A percentile compares a stretch with the other conserved stretches of the same genome.
Evolutionary conservation across 2,329 filamentous ascomycete species (phyloP).

Genomic region (Fusarium sp.): DNA sequence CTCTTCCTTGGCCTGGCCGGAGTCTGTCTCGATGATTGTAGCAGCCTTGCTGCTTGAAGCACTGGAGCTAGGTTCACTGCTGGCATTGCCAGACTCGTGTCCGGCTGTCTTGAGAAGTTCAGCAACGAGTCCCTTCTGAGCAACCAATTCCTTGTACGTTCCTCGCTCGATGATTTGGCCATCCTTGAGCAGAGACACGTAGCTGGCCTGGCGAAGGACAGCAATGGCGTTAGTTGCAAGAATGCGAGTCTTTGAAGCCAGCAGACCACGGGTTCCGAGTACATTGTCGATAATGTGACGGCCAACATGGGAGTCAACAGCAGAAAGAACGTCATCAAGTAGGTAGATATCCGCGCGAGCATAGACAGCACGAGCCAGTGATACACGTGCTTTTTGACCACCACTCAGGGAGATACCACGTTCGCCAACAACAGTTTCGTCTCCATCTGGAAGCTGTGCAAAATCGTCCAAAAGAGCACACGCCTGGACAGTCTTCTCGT

Average conservation of each 20-base stretch:
- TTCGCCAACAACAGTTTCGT: slow-evolving; percentile 96
- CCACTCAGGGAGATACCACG: slow-evolving; percentile 95
- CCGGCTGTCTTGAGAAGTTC: slow-evolving; percentile 83
- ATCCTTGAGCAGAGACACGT: slow-evolving; percentile 85
- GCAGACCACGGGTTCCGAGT: slow-evolving; percentile 83
- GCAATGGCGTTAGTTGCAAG: slow-evolving; percentile 95
- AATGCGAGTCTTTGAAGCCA: slow-evolving; percentile 88
- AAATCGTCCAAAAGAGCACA: slow-evolving; percentile 94
- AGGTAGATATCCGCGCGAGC: slow-evolving; percentile 96
- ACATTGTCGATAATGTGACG: slow-evolving; percentile 95
- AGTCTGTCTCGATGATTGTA: slow-evolving; percentile 64
- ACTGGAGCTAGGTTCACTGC: slow-evolving; percentile 57
- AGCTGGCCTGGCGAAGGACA: slow-evolving; percentile 88
- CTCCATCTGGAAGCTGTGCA: slow-evolving; percentile 89
- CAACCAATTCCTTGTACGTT: slow-evolving; percentile 89
- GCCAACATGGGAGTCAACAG: slow-evolving; percentile 98
- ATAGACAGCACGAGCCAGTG: slow-evolving; percentile 92
- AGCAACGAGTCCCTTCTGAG: slow-evolving; percentile 91
- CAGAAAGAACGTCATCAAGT: slow-evolving; percentile 92
- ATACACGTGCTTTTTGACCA: slow-evolving; percentile 94
- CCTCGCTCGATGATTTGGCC: slow-evolving; percentile 87
- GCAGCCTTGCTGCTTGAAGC: slow-evolving; percentile 63
- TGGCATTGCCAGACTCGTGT: slow-evolving; percentile 60
- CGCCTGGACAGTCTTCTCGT: slow-evolving; percentile 90
- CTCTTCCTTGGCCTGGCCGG: slow-evolving; percentile 68